Conservation (phyloP, 2,329 filamentous ascomycete species). For the Rhynchosporium secalis region DNA sequence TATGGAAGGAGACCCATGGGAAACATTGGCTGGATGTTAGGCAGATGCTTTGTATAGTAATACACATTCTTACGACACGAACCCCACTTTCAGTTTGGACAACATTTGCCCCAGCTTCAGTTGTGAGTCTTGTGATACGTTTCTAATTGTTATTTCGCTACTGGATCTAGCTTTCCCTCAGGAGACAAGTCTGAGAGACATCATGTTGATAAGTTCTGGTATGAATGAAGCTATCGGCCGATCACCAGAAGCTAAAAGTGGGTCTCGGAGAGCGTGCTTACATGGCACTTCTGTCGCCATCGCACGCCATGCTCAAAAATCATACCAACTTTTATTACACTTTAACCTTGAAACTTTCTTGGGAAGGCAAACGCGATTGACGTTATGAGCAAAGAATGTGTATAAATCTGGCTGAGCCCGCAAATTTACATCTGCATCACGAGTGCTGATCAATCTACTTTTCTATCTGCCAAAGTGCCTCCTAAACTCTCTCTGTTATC, state of each 20-base stretch:
- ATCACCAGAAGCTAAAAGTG: neutral
- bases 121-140: too few relatives aligned
- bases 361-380: neutral
- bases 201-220: too few relatives aligned
- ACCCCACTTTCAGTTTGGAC: too few relatives aligned
- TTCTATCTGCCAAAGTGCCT: neutral
- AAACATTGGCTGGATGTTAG: too few relatives aligned
- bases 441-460: neutral
- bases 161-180: too few relatives aligned
- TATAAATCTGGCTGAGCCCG: slow-evolving; percentile 2
- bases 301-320: slow-evolving; percentile 10
- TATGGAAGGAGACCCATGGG: too few relatives aligned
- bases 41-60: too few relatives aligned
- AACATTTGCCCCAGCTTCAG: too few relatives aligned
- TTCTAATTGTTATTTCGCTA: too few relatives aligned
- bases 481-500: neutral
- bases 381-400: neutral
- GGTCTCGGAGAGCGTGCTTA: slow-evolving; percentile 14
- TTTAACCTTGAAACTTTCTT: neutral
- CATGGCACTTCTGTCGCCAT: slow-evolving; percentile 13
- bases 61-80: too few relatives aligned
- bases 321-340: neutral
- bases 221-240: neutral
- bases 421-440: neutral
- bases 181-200: too few relatives aligned